Base-by-base conservation (phyloP, 148 eudicot genomes). In the Diospyros kaki region DNA sequence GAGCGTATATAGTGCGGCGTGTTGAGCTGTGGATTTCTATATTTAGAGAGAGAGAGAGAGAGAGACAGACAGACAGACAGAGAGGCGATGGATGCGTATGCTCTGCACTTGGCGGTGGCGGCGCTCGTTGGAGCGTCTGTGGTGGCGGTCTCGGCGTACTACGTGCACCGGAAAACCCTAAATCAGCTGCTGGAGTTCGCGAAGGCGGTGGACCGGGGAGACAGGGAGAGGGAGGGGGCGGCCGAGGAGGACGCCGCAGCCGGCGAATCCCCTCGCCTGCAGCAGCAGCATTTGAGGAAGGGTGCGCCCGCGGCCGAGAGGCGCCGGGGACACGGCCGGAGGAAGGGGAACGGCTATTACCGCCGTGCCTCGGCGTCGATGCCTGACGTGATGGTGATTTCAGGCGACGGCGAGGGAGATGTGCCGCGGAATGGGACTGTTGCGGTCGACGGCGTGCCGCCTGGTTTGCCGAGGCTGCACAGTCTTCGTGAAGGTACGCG, bases 81-180 rank as follows among this genome's bases (percentile, higher is more conserved):
- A 65, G 68, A 40, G 2, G 42, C 8, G 18, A 89, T 94, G 97
- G 98, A 91, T 62, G 56, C 84, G 9, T 89, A 92, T 58, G 68
- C 96, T 6, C 74, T 94, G 42, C 97, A 94, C 67, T 80, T 94
- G 59, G 98, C 98, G 15, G 84, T 94, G 92, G 98, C 98, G 83
- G 97, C 98, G 70, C 87, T 95, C 1, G 83, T 91, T 17, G 99
- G 99, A 75, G 99, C 98, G 2, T 96, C 99, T 2, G 80, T 96
- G 53, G 94, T 96, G 43, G 99, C 99, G 11, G 91, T 96, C 1
- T 96, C 99, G 9, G 99, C 99, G 2, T 96, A 89, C 75, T 93
- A 85, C 67, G 88, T 93, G 98, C 99, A 96, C 88, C 86, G 96
- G 44, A 96, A 93, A 72, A 93, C 99, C 58, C 87, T 96, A 38